These are phyloP conservation scores for Tylopilus plumbeoviolaceoides DNA, from an alignment of 768 basidiomycete species.

Conservation along the genomic window DNA sequence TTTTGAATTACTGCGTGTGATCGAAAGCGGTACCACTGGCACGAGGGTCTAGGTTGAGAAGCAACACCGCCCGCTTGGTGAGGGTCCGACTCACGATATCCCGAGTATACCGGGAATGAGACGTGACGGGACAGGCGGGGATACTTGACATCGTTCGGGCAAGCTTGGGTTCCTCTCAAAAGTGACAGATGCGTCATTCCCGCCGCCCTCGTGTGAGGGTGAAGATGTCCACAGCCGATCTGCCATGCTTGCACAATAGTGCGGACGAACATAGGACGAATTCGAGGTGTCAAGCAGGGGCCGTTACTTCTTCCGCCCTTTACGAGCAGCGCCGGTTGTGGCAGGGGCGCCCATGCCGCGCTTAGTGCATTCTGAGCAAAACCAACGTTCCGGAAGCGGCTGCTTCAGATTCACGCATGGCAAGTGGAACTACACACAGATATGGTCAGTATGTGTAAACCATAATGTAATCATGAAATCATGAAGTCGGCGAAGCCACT, in stretches of 20 bases:
- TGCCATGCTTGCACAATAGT: background rate
- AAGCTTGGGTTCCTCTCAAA: background rate
- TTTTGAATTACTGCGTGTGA: background rate
- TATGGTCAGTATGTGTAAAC: slow-evolving; percentile 10
- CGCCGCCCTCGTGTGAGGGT: background rate
- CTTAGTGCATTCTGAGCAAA: slow-evolving; percentile 50
- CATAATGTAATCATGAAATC: slow-evolving; percentile 1
- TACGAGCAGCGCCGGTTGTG: slow-evolving; percentile 28
- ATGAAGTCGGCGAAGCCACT: slow-evolving; percentile 23
- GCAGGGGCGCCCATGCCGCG: slow-evolving; percentile 33
- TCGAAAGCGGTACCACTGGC: slow-evolving; percentile 1
- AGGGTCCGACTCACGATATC: background rate
- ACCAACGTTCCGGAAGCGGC: slow-evolving; percentile 56
- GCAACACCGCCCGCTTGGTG: background rate
- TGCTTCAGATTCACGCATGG: slow-evolving; percentile 55
- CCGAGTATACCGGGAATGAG: background rate
- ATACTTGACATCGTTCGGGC: background rate
- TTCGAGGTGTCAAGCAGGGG: background rate
- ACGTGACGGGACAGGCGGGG: background rate
- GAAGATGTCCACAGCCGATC: background rate
- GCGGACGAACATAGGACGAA: background rate
- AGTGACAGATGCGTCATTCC: background rate
- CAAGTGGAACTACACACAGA: slow-evolving; percentile 51
- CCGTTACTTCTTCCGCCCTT: slow-evolving; percentile 41
- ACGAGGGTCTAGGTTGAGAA: background rate